A percentile compares a stretch with the other conserved stretches of the same genome.
phyloP scores from a whole-genome alignment of 208 protist genomes.

The Leishmania turanica region DNA sequence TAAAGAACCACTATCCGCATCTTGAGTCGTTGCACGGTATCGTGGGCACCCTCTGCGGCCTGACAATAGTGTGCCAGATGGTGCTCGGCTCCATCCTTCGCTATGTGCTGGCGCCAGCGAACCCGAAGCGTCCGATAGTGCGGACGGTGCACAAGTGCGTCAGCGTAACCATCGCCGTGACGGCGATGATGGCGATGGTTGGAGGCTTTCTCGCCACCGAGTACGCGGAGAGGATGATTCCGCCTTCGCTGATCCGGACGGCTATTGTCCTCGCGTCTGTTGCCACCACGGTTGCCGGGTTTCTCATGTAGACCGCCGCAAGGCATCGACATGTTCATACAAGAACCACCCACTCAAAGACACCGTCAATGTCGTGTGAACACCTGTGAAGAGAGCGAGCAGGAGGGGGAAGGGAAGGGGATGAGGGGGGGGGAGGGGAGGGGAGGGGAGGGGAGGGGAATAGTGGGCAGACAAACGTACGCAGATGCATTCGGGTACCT shows the following conservation, averaged over 20 bases:
- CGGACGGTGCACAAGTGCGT: conserved; percentile 25
- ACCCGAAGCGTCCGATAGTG: conserved; percentile 4
- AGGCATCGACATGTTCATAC: neutral
- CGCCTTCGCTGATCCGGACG: conserved; percentile 18
- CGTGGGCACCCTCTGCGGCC: conserved; percentile 37
- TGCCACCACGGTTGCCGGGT: conserved; percentile 2
- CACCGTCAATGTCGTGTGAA: neutral
- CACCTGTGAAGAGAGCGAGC: neutral
- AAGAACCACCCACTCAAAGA: neutral
- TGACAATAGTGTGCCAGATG: conserved; percentile 38
- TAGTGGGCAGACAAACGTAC: neutral
- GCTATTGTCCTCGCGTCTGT: conserved; percentile 8
- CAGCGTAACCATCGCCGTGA: conserved; percentile 28
- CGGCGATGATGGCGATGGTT: conserved; percentile 27
- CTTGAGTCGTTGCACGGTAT: conserved; percentile 50
- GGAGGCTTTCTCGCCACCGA: conserved; percentile 35
- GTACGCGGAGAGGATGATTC: conserved; percentile 30
- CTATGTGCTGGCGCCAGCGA: conserved; percentile 21
- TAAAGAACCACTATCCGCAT: conserved; percentile 37
- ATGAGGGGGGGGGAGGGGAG: neutral
- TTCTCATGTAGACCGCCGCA: neutral
- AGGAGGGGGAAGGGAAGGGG: neutral
- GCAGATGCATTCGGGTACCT: neutral
- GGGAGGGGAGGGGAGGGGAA: too few relatives aligned
- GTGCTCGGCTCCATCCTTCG: conserved; percentile 30